Evolutionary conservation across 441 rosid species (phyloP).

Genomic region (Gossypium davidsonii): DNA sequence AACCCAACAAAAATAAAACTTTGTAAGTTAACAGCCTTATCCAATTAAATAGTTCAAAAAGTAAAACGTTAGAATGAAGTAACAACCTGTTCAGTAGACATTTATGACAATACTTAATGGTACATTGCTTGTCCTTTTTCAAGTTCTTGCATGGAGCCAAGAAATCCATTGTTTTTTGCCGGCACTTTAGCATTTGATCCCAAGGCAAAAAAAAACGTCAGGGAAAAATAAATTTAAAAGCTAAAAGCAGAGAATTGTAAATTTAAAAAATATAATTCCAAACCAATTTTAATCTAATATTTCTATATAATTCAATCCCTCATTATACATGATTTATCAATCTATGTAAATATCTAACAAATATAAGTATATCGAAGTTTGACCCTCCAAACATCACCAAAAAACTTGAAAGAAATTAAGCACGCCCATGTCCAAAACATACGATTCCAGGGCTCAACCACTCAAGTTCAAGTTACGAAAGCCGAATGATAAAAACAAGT

Average conservation of each 20-base stretch:
- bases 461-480: neutral
- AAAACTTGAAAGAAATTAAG: neutral
- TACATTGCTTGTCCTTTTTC: conserved; percentile 42
- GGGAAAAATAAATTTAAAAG: neutral
- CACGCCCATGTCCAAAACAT: neutral
- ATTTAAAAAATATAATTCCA: neutral
- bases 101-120: conserved; percentile 54
- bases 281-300: neutral
- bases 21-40: neutral
- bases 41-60: neutral
- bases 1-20: conserved; percentile 4
- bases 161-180: conserved; percentile 68
- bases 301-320: neutral
- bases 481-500: neutral
- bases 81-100: conserved; percentile 64
- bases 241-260: neutral
- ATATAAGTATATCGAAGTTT: neutral
- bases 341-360: neutral
- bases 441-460: neutral
- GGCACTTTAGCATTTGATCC: conserved; percentile 46
- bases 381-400: neutral
- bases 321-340: neutral
- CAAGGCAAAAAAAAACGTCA: neutral
- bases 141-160: conserved; percentile 46
- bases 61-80: neutral